phyloP scores from a whole-genome alignment of 2,329 filamentous ascomycete species.

The Coniella lustricola region DNA sequence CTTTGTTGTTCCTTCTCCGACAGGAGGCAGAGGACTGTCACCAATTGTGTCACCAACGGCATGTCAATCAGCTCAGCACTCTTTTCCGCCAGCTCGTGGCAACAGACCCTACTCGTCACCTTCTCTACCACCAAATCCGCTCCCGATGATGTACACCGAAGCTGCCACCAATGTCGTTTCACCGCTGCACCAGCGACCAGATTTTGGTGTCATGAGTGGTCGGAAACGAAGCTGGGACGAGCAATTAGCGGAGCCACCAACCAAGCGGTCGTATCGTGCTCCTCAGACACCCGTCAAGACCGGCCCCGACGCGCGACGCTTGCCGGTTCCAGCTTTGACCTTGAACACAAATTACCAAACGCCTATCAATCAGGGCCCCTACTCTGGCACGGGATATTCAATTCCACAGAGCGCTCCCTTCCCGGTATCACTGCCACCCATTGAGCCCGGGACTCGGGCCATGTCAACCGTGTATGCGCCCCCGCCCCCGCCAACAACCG shows the following conservation, averaged over 20 bases:
- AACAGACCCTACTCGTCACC: constrained; percentile 31
- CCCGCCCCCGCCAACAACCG: constrained; percentile 39
- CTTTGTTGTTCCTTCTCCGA: constrained; percentile 34
- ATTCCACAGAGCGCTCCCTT: constrained; percentile 21
- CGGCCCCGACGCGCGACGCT: constrained; percentile 31
- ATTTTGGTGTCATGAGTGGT: constrained; percentile 24
- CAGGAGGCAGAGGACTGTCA: constrained; percentile 32
- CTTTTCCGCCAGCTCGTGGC: constrained; percentile 16
- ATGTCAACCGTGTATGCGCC: constrained; percentile 73
- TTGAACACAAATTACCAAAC: constrained; percentile 43
- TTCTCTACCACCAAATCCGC: constrained; percentile 23
- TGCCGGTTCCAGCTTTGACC: constrained; percentile 67
- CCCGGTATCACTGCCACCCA: constrained; percentile 53
- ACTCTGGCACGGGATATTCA: constrained; percentile 31
- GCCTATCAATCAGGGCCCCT: constrained; percentile 21
- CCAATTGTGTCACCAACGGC: constrained; percentile 45
- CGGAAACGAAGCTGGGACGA: constrained; percentile 47
- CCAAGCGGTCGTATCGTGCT: constrained; percentile 40
- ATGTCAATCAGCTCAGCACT: constrained; percentile 28
- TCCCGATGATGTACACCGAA: constrained; percentile 22
- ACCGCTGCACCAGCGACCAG: constrained; percentile 41
- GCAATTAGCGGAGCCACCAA: constrained; percentile 45
- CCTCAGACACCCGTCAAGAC: constrained; percentile 24
- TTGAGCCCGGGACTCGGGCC: constrained; percentile 56
- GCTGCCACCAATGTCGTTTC: constrained; percentile 24